A percentile compares a stretch with the other conserved stretches of the same genome.
Conservation (phyloP, 371 early-diverging fungal genomes). For the Lichtheimia ornata region DNA sequence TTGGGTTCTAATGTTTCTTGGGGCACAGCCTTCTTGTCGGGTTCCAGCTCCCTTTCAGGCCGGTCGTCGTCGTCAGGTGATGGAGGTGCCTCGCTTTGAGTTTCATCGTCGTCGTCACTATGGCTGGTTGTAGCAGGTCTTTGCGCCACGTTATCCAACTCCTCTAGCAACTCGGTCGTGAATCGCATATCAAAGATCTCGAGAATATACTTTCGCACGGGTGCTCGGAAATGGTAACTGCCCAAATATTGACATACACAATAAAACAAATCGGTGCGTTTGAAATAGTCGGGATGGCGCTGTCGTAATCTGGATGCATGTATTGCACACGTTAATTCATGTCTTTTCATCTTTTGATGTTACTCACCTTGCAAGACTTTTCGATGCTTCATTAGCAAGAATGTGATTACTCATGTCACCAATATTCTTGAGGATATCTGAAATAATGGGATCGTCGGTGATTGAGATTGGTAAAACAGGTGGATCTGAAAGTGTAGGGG, state of each 20-base stretch:
- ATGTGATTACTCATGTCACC: slow-evolving; percentile 89
- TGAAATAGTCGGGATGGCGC: slow-evolving; percentile 63
- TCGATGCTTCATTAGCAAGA: slow-evolving; percentile 78
- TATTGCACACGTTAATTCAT: neutral
- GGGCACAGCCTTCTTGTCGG: slow-evolving; percentile 10
- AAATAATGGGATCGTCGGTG: slow-evolving; percentile 52
- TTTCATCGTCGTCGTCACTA: neutral
- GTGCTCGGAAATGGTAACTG: slow-evolving; percentile 73
- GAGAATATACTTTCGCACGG: slow-evolving; percentile 75
- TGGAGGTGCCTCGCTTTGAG: too few species aligned
- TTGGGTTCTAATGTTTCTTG: slow-evolving; percentile 25
- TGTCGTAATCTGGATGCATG: slow-evolving; percentile 28
- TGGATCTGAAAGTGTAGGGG: slow-evolving; percentile 47
- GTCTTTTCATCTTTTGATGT: neutral
- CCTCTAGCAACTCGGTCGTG: slow-evolving; percentile 36
- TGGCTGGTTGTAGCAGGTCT: neutral
- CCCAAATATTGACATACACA: slow-evolving; percentile 65
- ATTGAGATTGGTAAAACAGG: slow-evolving; percentile 45
- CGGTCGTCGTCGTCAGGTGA: neutral
- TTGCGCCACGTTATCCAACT: slow-evolving; percentile 25
- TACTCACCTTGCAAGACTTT: slow-evolving; percentile 62
- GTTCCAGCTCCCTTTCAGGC: neutral
- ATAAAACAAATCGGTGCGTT: slow-evolving; percentile 56
- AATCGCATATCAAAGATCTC: slow-evolving; percentile 80
- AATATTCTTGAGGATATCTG: slow-evolving; percentile 72